Evolutionary conservation across 2,329 filamentous ascomycete species (phyloP), one percentile per base, ranked within the genome.

Genomic region (Ophiosphaerella herpotricha): DNA sequence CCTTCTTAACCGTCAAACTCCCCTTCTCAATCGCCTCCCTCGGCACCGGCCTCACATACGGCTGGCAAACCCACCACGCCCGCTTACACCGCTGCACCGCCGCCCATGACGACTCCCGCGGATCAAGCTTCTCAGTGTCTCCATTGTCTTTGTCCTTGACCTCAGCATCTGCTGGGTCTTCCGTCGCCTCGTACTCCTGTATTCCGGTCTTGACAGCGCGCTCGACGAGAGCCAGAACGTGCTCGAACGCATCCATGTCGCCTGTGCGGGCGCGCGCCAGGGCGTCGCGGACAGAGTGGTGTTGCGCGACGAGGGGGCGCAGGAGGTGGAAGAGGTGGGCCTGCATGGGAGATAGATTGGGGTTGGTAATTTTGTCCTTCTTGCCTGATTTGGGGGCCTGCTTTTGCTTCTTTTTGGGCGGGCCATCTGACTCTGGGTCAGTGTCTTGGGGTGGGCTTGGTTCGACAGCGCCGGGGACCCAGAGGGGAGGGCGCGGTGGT

Each of bases 321-420:
- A 97, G 82, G 23, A 99, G 82, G 71, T 96, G 89, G 79, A 99
- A 99, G 37, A 97, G 83, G 73, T 99, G 94, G 0, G 91, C 85
- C 73, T 97, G 92, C 81, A 97, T 90, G 31, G 86, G 86, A 9
- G 83, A 80, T 40, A 96, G 78, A 71, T 94, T 97, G 3, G 82
- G 79, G 21, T 82, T 80, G 3, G 68, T 71, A 77, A 83, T 64
- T 58, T 76, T 72, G 52, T 77, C 75, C 11, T 78, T 78, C 52
- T 70, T 75, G 59, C 76, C 77, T 46, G 75, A 75, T 54, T 82
- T 58, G 29, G 62, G 60, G 44, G 63, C 68, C 43, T 63, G 55
- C 48, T 69, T 73, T 37, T 61, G 54, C 44, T 69, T 73, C 57
- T 74, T 74, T 43, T 55, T 62, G n/a, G 71, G 66, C 7, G 70